Conservation (phyloP, 768 basidiomycete genomes). For the Cantharellus anzutake region DNA sequence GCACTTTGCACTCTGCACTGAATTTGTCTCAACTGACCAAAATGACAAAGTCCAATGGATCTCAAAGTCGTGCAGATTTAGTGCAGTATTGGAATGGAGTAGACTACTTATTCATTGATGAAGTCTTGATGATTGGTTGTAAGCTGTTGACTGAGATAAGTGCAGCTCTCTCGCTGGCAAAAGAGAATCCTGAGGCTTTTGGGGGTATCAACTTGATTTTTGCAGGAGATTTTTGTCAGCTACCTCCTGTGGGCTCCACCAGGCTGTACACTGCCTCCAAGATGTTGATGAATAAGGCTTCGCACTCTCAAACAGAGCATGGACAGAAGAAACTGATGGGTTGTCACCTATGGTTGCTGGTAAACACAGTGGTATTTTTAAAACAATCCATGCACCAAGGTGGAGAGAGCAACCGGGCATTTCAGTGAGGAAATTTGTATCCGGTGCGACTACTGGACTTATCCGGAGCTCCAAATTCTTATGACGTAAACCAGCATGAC, state of each 20-base stretch:
- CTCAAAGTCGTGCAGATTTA: neutral
- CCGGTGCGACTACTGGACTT: too few species aligned
- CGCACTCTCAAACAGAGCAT: neutral
- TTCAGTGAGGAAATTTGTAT: too few species aligned
- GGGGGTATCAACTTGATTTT: conserved; percentile 7
- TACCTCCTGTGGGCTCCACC: conserved; percentile 1
- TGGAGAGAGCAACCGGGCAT: neutral
- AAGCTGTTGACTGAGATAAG: too few species aligned
- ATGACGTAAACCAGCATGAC: too few species aligned
- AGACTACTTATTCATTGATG: conserved; percentile 7
- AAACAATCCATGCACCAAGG: neutral
- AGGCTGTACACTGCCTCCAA: neutral
- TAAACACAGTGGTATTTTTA: neutral
- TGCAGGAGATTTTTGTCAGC: conserved; percentile 4
- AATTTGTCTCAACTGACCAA: neutral
- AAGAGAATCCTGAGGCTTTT: conserved; percentile 2
- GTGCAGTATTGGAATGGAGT: conserved; percentile 5
- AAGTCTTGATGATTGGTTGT: conserved; percentile 5
- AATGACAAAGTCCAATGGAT: neutral
- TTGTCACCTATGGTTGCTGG: neutral
- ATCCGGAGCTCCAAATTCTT: too few species aligned
- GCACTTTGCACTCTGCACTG: conserved; percentile 10
- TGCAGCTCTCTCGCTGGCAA: too few species aligned
- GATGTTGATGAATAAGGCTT: neutral
- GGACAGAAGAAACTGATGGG: neutral